These are phyloP conservation scores for Cyanidiococcus yangmingshanensis DNA, from an alignment of 23 red algal species.

Conservation along the genomic window DNA sequence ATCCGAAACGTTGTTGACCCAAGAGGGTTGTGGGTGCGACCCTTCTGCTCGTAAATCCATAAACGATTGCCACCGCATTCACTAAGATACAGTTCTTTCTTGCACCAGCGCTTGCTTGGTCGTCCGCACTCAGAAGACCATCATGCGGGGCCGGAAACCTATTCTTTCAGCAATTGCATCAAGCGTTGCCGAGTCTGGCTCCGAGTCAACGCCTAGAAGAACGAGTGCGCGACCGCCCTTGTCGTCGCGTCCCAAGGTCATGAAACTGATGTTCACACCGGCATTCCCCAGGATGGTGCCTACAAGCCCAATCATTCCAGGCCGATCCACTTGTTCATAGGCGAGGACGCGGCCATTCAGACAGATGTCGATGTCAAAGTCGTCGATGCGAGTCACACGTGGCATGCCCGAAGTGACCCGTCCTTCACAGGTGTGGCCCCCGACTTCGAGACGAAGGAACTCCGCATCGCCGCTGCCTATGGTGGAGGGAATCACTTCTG, in stretches of 20 bases:
- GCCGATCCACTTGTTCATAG: conserved; percentile 80
- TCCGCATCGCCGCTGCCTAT: conserved; percentile 30
- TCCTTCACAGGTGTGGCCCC: conserved; percentile 41
- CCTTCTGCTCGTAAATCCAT: too few species aligned
- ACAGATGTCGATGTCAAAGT: conserved; percentile 67
- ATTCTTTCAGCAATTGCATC: conserved; percentile 44
- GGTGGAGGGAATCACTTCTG: conserved; percentile 40
- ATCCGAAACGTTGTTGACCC: too few species aligned
- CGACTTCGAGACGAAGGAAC: conserved; percentile 45
- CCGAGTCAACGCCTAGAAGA: conserved; percentile 55
- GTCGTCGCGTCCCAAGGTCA: conserved; percentile 69
- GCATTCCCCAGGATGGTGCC: conserved; percentile 77
- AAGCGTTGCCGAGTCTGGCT: conserved; percentile 39
- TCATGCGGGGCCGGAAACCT: conserved; percentile 45
- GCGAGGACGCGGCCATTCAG: conserved; percentile 65
- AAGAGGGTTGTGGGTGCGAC: too few species aligned
- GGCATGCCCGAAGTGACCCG: conserved; percentile 62
- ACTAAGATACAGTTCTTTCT: too few species aligned
- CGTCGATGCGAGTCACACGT: conserved; percentile 75
- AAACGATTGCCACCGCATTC: too few species aligned
- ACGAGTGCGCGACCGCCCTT: conserved; percentile 68
- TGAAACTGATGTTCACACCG: conserved; percentile 79
- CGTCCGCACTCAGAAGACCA: conserved; percentile 56
- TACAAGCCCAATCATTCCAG: conserved; percentile 79
- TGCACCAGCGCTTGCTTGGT: too few species aligned